Evolutionary conservation across 225 moss, liverwort and hornwort species (phyloP), one percentile per base, ranked within the genome.

Genomic region (Neckera pumila): DNA sequence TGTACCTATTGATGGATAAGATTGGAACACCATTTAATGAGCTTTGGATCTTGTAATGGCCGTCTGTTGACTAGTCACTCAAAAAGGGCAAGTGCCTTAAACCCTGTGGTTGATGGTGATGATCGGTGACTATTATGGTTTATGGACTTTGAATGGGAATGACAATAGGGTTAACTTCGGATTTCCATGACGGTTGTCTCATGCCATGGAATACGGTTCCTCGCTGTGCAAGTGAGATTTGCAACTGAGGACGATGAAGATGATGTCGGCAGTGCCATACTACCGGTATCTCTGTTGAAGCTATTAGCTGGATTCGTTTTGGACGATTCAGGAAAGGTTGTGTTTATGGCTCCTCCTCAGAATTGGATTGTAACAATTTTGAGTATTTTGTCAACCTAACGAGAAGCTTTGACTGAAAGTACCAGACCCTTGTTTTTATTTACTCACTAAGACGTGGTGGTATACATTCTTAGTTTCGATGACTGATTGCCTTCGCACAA

Each of bases 231-330:
- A 90, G 83, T 89, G 36, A 85, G 78, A 51, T 82, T 69, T 87
- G 79, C 80, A 56, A 84, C 85, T 81, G 89, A 89, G 89, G 92
- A 90, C 70, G 89, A 87, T 34, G 82, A 67, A 14, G 76, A 66
- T 2, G 64, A 85, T 38, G 81, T 60, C 51, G 87, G 67, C 53
- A 86, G 83, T 87, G 77, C 83, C 36, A 53, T 85, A 25, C 83
- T 91, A 28, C 79, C 94, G 13, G 66, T 91, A 21, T 94, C 95
- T n/a, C 83, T 95, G 90, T 94, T 96, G 82, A 96, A 93, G 85
- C 99, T 97, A 64, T 93, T 97, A 51, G 99, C 97, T 70, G 99
- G 99, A 85, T 99, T 99, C 78, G 91, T 97, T 81, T 88, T 97
- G 82, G 95, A 97, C 82, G 95, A 93, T 19, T 93, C 92, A 34